Evolutionary conservation across 805 yeast genomes (phyloP), one percentile per base, ranked within the genome.

Genomic region (Yarrowia deformans): DNA sequence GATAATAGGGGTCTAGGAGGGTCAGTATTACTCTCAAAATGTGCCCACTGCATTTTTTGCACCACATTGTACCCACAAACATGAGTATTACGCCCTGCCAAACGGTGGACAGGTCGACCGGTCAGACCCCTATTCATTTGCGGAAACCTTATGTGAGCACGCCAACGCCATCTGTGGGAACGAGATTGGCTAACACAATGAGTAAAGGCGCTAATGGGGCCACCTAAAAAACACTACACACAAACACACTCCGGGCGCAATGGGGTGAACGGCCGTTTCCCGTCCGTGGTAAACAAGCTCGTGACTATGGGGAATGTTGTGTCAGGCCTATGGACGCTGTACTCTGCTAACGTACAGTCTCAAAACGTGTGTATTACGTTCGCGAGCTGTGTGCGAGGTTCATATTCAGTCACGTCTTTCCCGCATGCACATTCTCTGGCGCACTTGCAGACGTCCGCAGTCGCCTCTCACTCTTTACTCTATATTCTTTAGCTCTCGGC

Each of bases 171-270:
- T 54, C 60, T 54, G 18, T 16, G 39, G 35, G 23, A 54, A 37
- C 45, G 60, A 54, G 60, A 54, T 54, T 54, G 60, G 60, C 60
- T 37, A 54, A 19, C 45, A 37, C 60, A 54, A 54, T 54, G 60
- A 8, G 14, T 12, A 18, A 9, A 7, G 39, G 19, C 18, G 45
- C 60, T 54, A 54, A 54, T 54, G 60, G 45, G 43, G 43, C 58
- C 43, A 52, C 43, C 43, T 13, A 18, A 23, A 43, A 9, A 40
- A 40, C 1, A 40, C 43, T 40, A 14, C 18, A 40, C 43, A 40
- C 43, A 40, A 40, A 40, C 40, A 40, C 43, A 14, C 43, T 0
- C 29, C 29, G 29, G 29, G 29, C 29, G 8, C 43, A 14, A 16
- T 39, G 13, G 43, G 43, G 18, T 16, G n/a, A 40, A 18, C 18